Conservation (phyloP, 2,329 filamentous ascomycete species). For the Xylariaceae sp. region DNA sequence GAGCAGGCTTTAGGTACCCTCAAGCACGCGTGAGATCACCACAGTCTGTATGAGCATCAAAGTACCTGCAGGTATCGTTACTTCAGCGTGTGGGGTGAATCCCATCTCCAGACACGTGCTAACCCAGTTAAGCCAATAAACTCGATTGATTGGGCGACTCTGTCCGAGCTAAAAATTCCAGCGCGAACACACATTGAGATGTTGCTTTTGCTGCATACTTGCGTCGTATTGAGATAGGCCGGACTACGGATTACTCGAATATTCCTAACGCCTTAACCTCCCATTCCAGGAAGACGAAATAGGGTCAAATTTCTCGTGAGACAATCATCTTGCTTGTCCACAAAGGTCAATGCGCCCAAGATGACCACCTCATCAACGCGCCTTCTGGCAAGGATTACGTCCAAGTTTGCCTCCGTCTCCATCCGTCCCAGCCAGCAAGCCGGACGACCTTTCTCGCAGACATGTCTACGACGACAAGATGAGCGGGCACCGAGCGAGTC, state of each 20-base stretch:
- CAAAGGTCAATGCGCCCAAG: constrained; percentile 28
- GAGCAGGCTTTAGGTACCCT: no score
- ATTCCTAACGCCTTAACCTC: background rate
- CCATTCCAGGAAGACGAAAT: background rate
- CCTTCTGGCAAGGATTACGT: constrained; percentile 39
- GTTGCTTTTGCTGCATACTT: background rate
- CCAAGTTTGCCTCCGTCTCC: constrained; percentile 28
- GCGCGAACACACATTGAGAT: background rate
- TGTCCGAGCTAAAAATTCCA: constrained; percentile 11
- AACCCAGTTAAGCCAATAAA: background rate
- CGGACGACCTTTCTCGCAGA: constrained; percentile 38
- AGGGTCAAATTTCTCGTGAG: background rate
- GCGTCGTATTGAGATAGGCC: no score
- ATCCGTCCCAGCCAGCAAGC: constrained; percentile 22
- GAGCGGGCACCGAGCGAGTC: constrained; percentile 6
- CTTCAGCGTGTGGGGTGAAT: background rate
- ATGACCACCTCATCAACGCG: constrained; percentile 45
- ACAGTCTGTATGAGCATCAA: no score
- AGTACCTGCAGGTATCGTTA: no score
- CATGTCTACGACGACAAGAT: constrained; percentile 28
- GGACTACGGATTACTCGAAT: background rate
- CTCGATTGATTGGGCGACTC: background rate
- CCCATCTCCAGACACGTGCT: background rate
- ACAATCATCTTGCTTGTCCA: background rate
- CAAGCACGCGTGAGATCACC: no score